These are phyloP conservation scores for Pholiota adiposa DNA, from an alignment of 1,284 basidiomycete genomes.

Conservation along the genomic window DNA sequence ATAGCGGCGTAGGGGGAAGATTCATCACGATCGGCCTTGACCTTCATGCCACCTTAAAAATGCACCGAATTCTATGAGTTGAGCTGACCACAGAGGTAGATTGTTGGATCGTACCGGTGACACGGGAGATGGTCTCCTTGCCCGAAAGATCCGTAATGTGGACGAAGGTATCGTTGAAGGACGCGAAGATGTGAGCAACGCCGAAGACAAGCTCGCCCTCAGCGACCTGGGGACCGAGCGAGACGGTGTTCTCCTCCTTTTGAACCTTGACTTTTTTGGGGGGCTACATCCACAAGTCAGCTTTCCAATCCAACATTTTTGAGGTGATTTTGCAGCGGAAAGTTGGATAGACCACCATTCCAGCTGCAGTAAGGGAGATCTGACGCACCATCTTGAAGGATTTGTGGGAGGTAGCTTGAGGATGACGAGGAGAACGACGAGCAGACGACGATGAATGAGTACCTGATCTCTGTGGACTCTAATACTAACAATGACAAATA, in stretches of 20 bases:
- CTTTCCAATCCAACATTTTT: conserved; percentile 36
- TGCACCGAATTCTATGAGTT: conserved; percentile 11
- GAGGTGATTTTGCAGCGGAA: conserved; percentile 23
- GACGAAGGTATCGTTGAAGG: conserved; percentile 99
- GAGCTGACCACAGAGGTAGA: background rate
- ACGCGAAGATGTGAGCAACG: conserved; percentile 96
- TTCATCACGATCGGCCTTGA: conserved; percentile 99
- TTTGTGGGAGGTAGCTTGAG: conserved; percentile 33
- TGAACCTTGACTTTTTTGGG: conserved; percentile 81
- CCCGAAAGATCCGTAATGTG: conserved; percentile 99
- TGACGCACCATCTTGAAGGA: conserved; percentile 42
- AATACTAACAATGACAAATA: conserved; percentile 27
- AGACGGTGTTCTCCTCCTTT: conserved; percentile 82
- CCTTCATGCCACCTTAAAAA: conserved; percentile 93
- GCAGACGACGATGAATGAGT: background rate
- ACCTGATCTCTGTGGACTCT: conserved; percentile 20
- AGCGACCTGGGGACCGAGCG: conserved; percentile 92
- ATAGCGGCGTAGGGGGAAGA: conserved; percentile 99
- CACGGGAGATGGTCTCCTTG: conserved; percentile 98
- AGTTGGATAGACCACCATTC: conserved; percentile 13
- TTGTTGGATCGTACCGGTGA: conserved; percentile 74
- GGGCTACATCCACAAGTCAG: conserved; percentile 54
- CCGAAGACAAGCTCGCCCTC: conserved; percentile 97
- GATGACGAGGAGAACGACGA: conserved; percentile 28
- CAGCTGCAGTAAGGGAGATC: conserved; percentile 4